phyloP scores from a whole-genome alignment of 768 basidiomycete genomes.

The Macrocybe gigantea region DNA sequence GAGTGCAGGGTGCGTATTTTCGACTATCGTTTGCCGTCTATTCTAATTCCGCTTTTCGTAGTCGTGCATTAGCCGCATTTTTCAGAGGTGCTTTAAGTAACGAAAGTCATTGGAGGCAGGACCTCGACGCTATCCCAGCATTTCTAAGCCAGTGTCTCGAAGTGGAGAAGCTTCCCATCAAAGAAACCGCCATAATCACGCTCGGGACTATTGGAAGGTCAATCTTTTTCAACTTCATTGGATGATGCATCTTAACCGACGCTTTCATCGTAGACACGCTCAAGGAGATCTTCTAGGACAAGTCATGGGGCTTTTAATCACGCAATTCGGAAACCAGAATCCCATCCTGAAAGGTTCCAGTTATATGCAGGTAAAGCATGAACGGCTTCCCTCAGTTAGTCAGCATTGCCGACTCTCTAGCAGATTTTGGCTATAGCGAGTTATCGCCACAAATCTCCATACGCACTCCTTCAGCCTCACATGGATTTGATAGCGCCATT shows the following conservation, averaged over 20 bases:
- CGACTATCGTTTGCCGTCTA: neutral
- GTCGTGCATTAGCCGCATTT: conserved; percentile 44
- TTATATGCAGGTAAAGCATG: conserved; percentile 52
- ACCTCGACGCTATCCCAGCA: conserved; percentile 35
- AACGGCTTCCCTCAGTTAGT: neutral
- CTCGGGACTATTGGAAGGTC: conserved; percentile 54
- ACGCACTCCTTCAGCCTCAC: conserved; percentile 65
- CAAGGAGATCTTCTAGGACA: conserved; percentile 51
- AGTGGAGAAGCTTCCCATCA: conserved; percentile 35
- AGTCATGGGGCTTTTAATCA: conserved; percentile 55
- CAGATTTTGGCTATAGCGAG: neutral
- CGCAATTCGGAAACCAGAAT: conserved; percentile 63
- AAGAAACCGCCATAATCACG: conserved; percentile 61
- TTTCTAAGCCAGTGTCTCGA: conserved; percentile 46
- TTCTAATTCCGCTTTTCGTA: conserved; percentile 12
- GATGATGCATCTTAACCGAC: neutral
- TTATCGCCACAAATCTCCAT: conserved; percentile 44
- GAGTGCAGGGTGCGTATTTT: conserved; percentile 50
- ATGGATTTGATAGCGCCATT: conserved; percentile 62
- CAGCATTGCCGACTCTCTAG: too few species aligned
- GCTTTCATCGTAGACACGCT: conserved; percentile 30
- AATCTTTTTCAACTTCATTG: conserved; percentile 5
- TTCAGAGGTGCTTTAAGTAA: conserved; percentile 27
- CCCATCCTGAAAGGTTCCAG: conserved; percentile 66
- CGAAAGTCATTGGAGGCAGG: conserved; percentile 4